Evolutionary conservation across 2,329 filamentous ascomycete genomes (phyloP).

Genomic region (Cryphonectria japonica): DNA sequence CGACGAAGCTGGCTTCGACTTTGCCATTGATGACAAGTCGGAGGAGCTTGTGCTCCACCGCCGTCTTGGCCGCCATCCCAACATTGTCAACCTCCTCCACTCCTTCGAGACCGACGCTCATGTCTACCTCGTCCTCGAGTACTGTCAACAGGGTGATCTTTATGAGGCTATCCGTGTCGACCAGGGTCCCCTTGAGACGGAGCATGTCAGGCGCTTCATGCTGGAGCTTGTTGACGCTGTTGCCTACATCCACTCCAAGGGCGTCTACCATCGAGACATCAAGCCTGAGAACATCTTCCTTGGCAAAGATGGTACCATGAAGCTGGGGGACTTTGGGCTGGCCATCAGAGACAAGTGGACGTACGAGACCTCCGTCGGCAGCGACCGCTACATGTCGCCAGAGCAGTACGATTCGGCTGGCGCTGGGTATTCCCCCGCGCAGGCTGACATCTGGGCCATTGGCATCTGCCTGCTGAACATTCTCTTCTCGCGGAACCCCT

Average conservation of each 20-base stretch:
- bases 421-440: slow-evolving; percentile 86
- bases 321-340: slow-evolving; percentile 94
- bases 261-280: slow-evolving; percentile 95
- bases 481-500: slow-evolving; percentile 94
- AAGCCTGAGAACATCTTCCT: slow-evolving; percentile 99
- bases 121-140: slow-evolving; percentile 91
- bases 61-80: slow-evolving; percentile 77
- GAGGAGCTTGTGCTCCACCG: slow-evolving; percentile 82
- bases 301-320: slow-evolving; percentile 83
- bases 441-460: slow-evolving; percentile 96
- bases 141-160: slow-evolving; percentile 91
- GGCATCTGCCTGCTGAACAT: slow-evolving; percentile 97
- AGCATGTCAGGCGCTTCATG: slow-evolving; percentile 98
- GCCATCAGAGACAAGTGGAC: slow-evolving; percentile 90
- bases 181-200: slow-evolving; percentile 87
- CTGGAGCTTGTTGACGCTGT: slow-evolving; percentile 88
- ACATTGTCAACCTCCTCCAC: slow-evolving; percentile 91
- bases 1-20: slow-evolving; percentile 62
- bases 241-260: slow-evolving; percentile 86
- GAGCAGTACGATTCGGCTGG: slow-evolving; percentile 93
- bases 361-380: slow-evolving; percentile 90
- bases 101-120: slow-evolving; percentile 93
- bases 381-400: slow-evolving; percentile 98
- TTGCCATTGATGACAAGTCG: slow-evolving; percentile 80
- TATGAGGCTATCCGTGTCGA: slow-evolving; percentile 95